Base-by-base conservation (phyloP, 345 rosid species). In the Gossypium herbaceum region DNA sequence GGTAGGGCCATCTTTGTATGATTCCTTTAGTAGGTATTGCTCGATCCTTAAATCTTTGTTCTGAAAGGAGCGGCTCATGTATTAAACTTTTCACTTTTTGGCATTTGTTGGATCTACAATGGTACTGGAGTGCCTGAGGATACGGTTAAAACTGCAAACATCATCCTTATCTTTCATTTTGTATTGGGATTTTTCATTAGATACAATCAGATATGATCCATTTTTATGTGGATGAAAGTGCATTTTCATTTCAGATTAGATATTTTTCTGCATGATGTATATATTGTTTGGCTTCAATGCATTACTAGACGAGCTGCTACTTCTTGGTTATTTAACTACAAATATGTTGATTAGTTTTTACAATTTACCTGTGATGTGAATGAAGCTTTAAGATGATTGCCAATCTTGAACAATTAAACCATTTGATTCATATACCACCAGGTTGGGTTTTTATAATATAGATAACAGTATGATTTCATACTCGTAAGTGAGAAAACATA, bases 1-100 rank as follows among this genome's bases (percentile, higher is more conserved):
- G 48, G 48, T 73, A n/a, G 68, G 25, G 67, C 67, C 68, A 60
- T 25, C 68, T 73, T 47, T 73, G 74, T 55, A 55, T 68, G 51
- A 62, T 60, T 60, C 24, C 76, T 6, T 73, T 50, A 20, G 25
- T 39, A 16, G 66, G 24, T 44, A 72, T 19, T 59, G 47, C 57
- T 61, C 62, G 59, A 61, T 19, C 55, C 43, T 48, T 44, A 2
- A 58, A 58, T 47, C 57, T 16, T 73, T 73, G 24, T 60, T 73
- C 59, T 47, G 45, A 58, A 58, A 72, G 67, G 67, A 45, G 75
- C 68, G 24, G 58, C 27, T 61, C 48, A 5, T 61, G 68, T 73
- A 60, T 58, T 55, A 19, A 55, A 19, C 25, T 60, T 61, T 27
- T 47, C 41, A 58, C 15, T 27, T 47, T 73, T 73, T 12, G 8